Evolutionary conservation across 371 early-diverging fungal genomes (phyloP), one percentile per base, ranked within the genome.

Genomic region (Entomophthora muscae): DNA sequence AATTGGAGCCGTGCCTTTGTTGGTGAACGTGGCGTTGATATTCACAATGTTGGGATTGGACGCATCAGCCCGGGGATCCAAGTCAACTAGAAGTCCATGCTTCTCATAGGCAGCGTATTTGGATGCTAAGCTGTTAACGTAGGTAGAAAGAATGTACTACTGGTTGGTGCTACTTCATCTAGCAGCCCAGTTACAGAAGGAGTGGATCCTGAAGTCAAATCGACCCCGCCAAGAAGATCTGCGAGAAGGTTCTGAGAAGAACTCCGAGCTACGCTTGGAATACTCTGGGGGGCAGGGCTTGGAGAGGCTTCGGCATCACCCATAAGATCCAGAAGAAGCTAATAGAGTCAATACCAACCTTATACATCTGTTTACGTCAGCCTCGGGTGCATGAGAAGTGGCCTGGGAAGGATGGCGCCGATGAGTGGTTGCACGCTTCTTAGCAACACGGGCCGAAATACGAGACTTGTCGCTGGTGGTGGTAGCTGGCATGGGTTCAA

Each of bases 401-500:
- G 30, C 24, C 31, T 32, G 61, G 27, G n/a, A 22, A 32, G n/a
- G 30, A 32, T 32, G 30, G 30, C 61, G 30, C 22, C 28, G 58
- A 30, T 17, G 30, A 7, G 28, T 27, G 24, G 30, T 30, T 17
- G 28, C 3, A 10, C 28, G 22, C 56, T 26, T 55, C 30, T 58
- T 58, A 32, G 12, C 17, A 32, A 7, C 63, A 5, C 29, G 24
- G 53, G 52, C 23, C 22, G 63, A 51, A 29, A 42, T 17, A 27
- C 26, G 53, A 27, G 64, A 42, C 17, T 53, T 51, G 3, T 64
- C 57, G 32, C 17, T 31, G 13, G 21, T 10, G n/a, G n/a, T n/a
- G 42, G 93, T 86, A 22, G 89, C 84, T 10, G 98, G 97, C 90
- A 97, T 92, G 55, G 88, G 83, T 65, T 97, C 98, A 57, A 95